Base-by-base conservation (phyloP, 2,329 filamentous ascomycete species). In the Phaeosphaeriaceae sp. region DNA sequence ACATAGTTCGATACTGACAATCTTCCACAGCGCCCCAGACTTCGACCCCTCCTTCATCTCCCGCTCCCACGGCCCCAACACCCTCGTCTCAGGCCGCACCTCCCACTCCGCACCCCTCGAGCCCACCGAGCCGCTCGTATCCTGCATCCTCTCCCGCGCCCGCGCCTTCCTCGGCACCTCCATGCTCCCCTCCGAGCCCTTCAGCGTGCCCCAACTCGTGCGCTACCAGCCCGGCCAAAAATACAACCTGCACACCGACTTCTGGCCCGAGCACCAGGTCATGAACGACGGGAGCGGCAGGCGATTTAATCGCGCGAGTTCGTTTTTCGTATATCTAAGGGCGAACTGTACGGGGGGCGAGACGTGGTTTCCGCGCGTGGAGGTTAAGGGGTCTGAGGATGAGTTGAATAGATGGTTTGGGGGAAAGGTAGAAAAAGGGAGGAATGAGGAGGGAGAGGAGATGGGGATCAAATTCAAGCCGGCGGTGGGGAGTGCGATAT, bases 401-500 rank as follows among this genome's bases (percentile, higher is more conserved):
- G n/a, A 20, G 45, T 17, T 47, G 25, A 6, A 7, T 25, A 1
- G 21, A 15, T 25, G 21, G 45, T 25, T 17, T 9, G 10, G 21
- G 17, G 45, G 22, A 17, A n/a, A 25, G 13, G 45, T 25, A 10
- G 22, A 25, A 13, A 36, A 13, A 11, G 31, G 31, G 13, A 36
- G 6, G 13, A 15, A 13, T 11, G 31, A 36, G 31, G 13, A 36
- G 7, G 31, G 31, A 3, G 31, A 36, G 31, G 31, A 36, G 31
- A 15, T 15, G 31, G 31, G 31, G 7, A 11, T 36, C 3, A 85
- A 81, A 1, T 87, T 88, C 63, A 83, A 82, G 64, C 82, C 31
- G 31, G 80, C 82, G 48, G 79, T 78, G 60, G 83, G 85, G 0
- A 85, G 84, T 76, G 86, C 85, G 7, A 79, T 88, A 1, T 88